These are phyloP conservation scores for Dalechampia spathulata DNA, from an alignment of 441 rosid species.

Conservation along the genomic window DNA sequence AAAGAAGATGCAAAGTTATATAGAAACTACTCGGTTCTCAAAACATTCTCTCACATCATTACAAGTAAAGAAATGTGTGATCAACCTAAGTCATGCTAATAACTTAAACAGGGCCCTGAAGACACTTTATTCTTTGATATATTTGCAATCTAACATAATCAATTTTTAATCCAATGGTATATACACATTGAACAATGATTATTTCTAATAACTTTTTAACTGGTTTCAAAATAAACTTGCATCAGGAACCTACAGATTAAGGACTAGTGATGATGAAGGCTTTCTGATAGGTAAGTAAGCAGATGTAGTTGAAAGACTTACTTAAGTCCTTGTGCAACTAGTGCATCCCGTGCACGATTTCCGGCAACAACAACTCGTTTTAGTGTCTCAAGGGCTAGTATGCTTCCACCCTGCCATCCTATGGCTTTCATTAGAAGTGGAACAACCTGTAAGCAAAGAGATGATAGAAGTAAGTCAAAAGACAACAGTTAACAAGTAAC, in stretches of 20 bases:
- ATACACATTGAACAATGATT: not conserved
- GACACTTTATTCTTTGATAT: not conserved
- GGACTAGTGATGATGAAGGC: not conserved
- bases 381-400: constrained; percentile 94
- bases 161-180: not conserved
- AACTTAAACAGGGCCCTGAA: not conserved
- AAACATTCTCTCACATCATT: no score
- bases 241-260: not conserved
- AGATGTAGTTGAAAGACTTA: constrained; percentile 30
- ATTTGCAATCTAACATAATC: not conserved
- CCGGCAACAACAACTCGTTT: constrained; percentile 99
- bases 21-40: no score
- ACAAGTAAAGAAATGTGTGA: no score
- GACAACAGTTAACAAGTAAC: not conserved
- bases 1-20: no score
- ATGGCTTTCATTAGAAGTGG: constrained; percentile 99
- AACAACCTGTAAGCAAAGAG: constrained; percentile 62
- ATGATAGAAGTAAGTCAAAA: not conserved
- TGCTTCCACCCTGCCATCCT: constrained; percentile 99
- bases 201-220: no score
- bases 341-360: constrained; percentile 97
- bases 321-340: constrained; percentile 99
- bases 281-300: constrained; percentile 3
- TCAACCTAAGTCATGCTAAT: not conserved
- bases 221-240: constrained; percentile 3